Conservation (phyloP, 495 filamentous ascomycete genomes). For the Penicillium subrubescens region DNA sequence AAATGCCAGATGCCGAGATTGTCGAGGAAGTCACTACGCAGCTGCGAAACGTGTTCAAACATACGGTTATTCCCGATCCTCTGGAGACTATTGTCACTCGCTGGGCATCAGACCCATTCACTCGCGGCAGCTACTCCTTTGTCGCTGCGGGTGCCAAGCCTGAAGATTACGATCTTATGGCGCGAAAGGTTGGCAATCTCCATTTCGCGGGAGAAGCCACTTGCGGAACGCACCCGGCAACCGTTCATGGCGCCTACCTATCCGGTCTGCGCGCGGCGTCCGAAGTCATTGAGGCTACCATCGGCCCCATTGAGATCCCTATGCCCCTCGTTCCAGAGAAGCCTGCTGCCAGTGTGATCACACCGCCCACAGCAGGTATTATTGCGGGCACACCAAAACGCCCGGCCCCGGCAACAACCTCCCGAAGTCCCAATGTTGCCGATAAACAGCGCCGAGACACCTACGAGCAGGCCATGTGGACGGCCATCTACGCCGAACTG, state of each 20-base stretch:
- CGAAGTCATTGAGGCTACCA: conserved; percentile 74
- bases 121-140: conserved; percentile 91
- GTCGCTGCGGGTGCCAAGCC: conserved; percentile 76
- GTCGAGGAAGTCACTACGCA: conserved; percentile 77
- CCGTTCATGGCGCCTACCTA: conserved; percentile 94
- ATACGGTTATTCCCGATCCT: conserved; percentile 68
- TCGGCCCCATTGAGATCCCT: conserved; percentile 79
- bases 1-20: conserved; percentile 68
- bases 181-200: conserved; percentile 78
- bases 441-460: conserved; percentile 60
- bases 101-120: conserved; percentile 88
- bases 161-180: conserved; percentile 93
- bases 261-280: conserved; percentile 87
- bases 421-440: conserved; percentile 30
- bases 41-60: conserved; percentile 66
- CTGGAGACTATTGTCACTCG: conserved; percentile 90
- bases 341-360: conserved; percentile 30
- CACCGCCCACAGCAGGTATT: conserved; percentile 19
- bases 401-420: conserved; percentile 17
- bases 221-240: conserved; percentile 91
- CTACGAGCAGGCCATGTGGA: conserved; percentile 74
- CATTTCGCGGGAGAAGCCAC: conserved; percentile 98
- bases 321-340: conserved; percentile 74
- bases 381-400: neutral
- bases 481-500: conserved; percentile 65